Base-by-base conservation (phyloP, 1,139 yeast species). In the Insectozyma bohioensis region DNA sequence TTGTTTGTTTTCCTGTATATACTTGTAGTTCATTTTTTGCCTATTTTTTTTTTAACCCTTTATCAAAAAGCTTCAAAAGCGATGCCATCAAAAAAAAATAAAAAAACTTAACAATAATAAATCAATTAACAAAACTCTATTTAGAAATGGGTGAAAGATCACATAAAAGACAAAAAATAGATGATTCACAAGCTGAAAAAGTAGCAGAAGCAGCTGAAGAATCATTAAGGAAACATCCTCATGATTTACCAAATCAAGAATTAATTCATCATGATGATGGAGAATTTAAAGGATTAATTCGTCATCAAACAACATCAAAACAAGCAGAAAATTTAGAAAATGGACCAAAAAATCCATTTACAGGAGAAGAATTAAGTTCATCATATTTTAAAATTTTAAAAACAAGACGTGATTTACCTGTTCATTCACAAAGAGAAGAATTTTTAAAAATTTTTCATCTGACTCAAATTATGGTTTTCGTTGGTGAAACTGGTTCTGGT, bases 401-500 rank as follows among this genome's bases (percentile, higher is more conserved):
- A 49, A 73, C 71, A 17, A 78, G 98, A 59, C 76, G 95, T 48
- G 85, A 86, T 43, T 71, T 92, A 43, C 99, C 98, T 0, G 98
- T 92, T 12, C 96, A 90, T 60, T 79, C 92, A 21, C 97, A 92
- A 61, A 75, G 97, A 55, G 84, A 80, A 34, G 95, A 90, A 61
- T 94, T 92, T 54, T 70, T 92, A 39, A 70, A 73, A 44, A 77
- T 85, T 41, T 92, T 85, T 63, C 97, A 92, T 43, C 65, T 75
- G 12, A 80, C 94, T 28, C 98, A 92, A 61, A 85, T 92, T 54
- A 85, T 92, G 95, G 97, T 92, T 30, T 88, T 92, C 61, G 97
- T 92, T 27, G 98, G 98, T 67, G 98, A 92, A 59, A 92, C 98
- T 1, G 97, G 97, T 61, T 86, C 96, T 11, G 97, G 97, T 72